Base-by-base conservation (phyloP, 2,329 filamentous ascomycete species). In the Xylaria hypoxylon region DNA sequence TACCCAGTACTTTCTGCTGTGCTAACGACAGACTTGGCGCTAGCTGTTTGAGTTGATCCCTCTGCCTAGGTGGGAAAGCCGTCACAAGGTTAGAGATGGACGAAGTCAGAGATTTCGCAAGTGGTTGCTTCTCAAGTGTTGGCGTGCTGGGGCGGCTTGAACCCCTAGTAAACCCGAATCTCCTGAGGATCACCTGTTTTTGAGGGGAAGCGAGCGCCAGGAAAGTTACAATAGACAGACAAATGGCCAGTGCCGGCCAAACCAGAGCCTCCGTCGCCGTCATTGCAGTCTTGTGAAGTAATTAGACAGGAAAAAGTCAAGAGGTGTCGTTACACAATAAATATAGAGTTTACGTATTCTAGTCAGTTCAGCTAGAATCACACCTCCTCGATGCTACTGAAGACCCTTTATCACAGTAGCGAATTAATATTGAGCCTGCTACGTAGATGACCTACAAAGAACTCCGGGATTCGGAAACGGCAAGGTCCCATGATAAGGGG, bases 21-120 rank as follows among this genome's bases (percentile, higher is more conserved):
- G 50, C 52, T 1, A 53, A 28, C 6, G 70, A 44, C 60, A 76
- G 57, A 0, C 48, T 64, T 28, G 65, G 58, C 4, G 47, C 40
- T 50, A 75, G 48, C 13, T 58, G 55, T 19, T 65, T 68, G 17
- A 76, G 69, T 35, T 71, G 69, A 2, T 67, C 65, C 42, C 74
- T 68, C 33, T 63, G 73, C 1, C 62, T 65, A 5, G 74, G 75
- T 1, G 74, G 73, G 1, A 76, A 70, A 2, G 70, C 62, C 2
- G 68, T 59, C 3, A 52, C 58, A 5, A 75, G 62, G 11, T 72
- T 68, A 24, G 70, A 69, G 15, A 63, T 35, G 13, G 68, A 68
- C 2, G 67, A 70, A 3, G 71, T 64, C 7, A 74, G 57, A 11
- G 72, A 68, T 52, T 74, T 74, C 2, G 73, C 68, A n/a, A 63